Percentiles rank a stretch among this genome's conserved stretches.
Evolutionary conservation across 1,139 yeast genomes (phyloP).

Genomic region (Kodamaea sp.): DNA sequence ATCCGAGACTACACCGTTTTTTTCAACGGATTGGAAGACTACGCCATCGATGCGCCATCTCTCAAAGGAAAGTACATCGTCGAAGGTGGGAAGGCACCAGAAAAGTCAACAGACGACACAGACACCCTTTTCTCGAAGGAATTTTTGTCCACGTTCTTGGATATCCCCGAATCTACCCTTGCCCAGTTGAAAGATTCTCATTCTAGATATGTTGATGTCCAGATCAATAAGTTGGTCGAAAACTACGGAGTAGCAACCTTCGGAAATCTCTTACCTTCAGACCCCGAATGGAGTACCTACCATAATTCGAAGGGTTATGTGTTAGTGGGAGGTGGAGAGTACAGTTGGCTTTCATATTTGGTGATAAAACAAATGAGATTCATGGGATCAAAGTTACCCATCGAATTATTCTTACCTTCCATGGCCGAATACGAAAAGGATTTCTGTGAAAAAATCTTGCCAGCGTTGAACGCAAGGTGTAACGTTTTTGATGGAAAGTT

Average conservation of each 20-base stretch:
- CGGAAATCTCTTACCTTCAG: slow-evolving; percentile 36
- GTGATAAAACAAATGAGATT: slow-evolving; percentile 45
- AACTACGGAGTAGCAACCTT: slow-evolving; percentile 36
- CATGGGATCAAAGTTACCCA: slow-evolving; percentile 41
- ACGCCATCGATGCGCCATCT: slow-evolving; percentile 28
- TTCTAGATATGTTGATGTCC: slow-evolving; percentile 29
- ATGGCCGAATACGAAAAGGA: slow-evolving; percentile 47
- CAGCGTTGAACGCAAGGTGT: slow-evolving; percentile 56
- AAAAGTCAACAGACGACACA: slow-evolving; percentile 25
- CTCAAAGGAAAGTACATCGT: slow-evolving; percentile 37
- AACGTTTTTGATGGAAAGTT: slow-evolving; percentile 43
- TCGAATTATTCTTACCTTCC: slow-evolving; percentile 55
- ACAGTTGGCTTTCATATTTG: slow-evolving; percentile 46
- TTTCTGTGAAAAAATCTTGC: slow-evolving; percentile 54
- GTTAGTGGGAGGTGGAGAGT: slow-evolving; percentile 46
- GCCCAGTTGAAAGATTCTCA: slow-evolving; percentile 37
- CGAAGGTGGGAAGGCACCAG: slow-evolving; percentile 30
- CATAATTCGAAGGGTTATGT: slow-evolving; percentile 42
- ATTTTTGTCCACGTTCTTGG: slow-evolving; percentile 41
- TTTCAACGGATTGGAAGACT: slow-evolving; percentile 33
- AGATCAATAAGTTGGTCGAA: slow-evolving; percentile 32
- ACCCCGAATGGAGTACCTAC: slow-evolving; percentile 40
- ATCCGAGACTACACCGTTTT: slow-evolving; percentile 35
- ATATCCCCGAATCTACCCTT: slow-evolving; percentile 34
- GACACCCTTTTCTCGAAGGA: slow-evolving; percentile 38